Base-by-base conservation (phyloP, 176 grass and related monocot species). In the Musa beccarii region DNA sequence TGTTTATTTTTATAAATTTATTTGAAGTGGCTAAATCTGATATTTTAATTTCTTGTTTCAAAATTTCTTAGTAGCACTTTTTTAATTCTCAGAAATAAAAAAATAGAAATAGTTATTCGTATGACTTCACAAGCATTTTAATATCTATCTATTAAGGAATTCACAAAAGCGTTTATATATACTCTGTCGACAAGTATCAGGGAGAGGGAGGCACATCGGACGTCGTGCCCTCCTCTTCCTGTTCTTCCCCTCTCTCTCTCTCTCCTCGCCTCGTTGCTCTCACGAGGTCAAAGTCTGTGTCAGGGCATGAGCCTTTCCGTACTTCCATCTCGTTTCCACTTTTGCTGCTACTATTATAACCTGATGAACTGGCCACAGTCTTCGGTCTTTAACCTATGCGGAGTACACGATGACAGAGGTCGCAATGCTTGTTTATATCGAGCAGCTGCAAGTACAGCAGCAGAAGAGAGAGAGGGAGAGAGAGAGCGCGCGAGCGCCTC, bases 251-350 rank as follows among this genome's bases (percentile, higher is more conserved):
- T 43, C 34, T 5, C 34, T 43, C 34, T 43, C 34, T 43, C 34
- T 43, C 3, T 6, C 34, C 0, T 4, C 34, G 34, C 34, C 34
- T 43, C 34, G 34, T 57, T 57, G 54, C 54, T 17, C 17, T 68
- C 12, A 68, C 49, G 23, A 68, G 28, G 66, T 68, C 66, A 68
- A 68, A 68, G 66, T 43, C 66, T 17, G 28, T 34, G 66, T 68
- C 66, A 68, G 15, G 66, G 24, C 4, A 29, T 28, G 1, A 16
- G 54, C 28, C 26, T 68, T 68, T 43, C 66, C 66, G 66, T 68
- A 68, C 54, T 17, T 17, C 12, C 54, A 19, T 68, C 66, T 68
- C 28, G 10, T 68, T 68, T 68, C 11, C 8, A 17, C 66, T 49
- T 68, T 68, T 68, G 12, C 54, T 57, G 54, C 54, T 17, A 9